phyloP scores from a whole-genome alignment of 139 green algal species.

The Ulvella scutata region DNA sequence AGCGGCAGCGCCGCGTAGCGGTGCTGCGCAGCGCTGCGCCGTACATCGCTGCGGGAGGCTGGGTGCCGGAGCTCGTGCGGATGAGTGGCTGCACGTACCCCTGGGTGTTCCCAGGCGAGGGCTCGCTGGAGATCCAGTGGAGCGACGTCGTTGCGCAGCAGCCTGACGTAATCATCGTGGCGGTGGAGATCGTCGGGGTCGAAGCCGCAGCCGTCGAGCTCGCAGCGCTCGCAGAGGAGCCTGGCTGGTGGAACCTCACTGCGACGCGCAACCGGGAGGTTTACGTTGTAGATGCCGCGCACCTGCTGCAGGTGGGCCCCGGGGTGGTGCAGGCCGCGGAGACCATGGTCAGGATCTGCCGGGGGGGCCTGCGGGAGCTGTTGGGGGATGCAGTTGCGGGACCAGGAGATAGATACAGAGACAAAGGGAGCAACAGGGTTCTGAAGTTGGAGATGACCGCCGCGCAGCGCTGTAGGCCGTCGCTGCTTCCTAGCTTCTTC shows the following conservation, averaged over 20 bases:
- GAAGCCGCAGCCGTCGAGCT: constrained; percentile 18
- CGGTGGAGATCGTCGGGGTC: not conserved
- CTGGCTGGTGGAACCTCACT: constrained; percentile 78
- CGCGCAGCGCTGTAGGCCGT: constrained; percentile 58
- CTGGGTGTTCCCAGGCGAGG: constrained; percentile 20
- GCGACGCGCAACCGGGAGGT: constrained; percentile 56
- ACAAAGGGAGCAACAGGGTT: not conserved
- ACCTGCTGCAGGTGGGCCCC: constrained; percentile 49
- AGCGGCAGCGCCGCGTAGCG: constrained; percentile 7
- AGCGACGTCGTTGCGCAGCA: constrained; percentile 32
- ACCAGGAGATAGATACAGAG: constrained; percentile 30
- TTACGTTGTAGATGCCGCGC: constrained; percentile 44
- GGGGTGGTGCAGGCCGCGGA: constrained; percentile 75
- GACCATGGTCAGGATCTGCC: constrained; percentile 43
- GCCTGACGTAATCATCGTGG: constrained; percentile 58
- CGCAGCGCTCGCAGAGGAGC: constrained; percentile 41
- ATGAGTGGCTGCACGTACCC: constrained; percentile 22
- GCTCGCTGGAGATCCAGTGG: constrained; percentile 10
- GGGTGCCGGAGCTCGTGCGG: constrained; percentile 41
- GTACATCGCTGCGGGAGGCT: constrained; percentile 20
- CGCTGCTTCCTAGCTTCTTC: constrained; percentile 60
- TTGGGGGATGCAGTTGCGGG: constrained; percentile 21
- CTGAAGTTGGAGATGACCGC: constrained; percentile 53
- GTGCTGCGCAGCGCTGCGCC: constrained; percentile 8
- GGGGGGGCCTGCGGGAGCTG: not conserved